Evolutionary conservation across 2,329 filamentous ascomycete species (phyloP).

Genomic region (Cladosporium sp.): DNA sequence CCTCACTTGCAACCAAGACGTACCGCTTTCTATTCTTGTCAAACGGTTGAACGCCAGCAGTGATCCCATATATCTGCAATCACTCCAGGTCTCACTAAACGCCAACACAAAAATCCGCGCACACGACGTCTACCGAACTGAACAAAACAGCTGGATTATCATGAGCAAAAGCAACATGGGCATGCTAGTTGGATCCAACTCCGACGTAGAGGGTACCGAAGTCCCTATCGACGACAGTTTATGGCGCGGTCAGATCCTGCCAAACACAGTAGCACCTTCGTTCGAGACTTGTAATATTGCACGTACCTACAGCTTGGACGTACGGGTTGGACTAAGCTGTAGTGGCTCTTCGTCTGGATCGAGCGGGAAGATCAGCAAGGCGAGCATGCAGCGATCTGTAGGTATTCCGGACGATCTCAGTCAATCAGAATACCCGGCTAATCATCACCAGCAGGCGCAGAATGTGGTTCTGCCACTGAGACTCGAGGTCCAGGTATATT

Average conservation of each 20-base stretch:
- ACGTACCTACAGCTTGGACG: conserved; percentile 76
- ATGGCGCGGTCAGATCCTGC: conserved; percentile 70
- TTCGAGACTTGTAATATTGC: conserved; percentile 87
- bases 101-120: conserved; percentile 76
- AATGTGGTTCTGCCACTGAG: conserved; percentile 73
- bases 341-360: conserved; percentile 44
- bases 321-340: conserved; percentile 74
- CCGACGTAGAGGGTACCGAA: conserved; percentile 54
- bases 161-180: conserved; percentile 67
- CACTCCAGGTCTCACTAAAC: conserved; percentile 76
- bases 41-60: conserved; percentile 68
- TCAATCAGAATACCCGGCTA: neutral
- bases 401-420: neutral
- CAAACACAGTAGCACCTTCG: conserved; percentile 80
- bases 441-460: conserved; percentile 43
- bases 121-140: conserved; percentile 66
- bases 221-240: conserved; percentile 52
- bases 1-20: conserved; percentile 79
- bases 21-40: conserved; percentile 76
- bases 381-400: conserved; percentile 21
- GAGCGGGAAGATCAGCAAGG: conserved; percentile 39
- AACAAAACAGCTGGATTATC: conserved; percentile 72
- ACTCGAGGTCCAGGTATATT: conserved; percentile 77
- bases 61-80: conserved; percentile 70
- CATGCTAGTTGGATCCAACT: conserved; percentile 59